Percentiles rank a stretch among this genome's conserved stretches.
These are phyloP conservation scores for Solanum hybrid DNA, from an alignment of 305 asterid species.

Conservation along the genomic window DNA sequence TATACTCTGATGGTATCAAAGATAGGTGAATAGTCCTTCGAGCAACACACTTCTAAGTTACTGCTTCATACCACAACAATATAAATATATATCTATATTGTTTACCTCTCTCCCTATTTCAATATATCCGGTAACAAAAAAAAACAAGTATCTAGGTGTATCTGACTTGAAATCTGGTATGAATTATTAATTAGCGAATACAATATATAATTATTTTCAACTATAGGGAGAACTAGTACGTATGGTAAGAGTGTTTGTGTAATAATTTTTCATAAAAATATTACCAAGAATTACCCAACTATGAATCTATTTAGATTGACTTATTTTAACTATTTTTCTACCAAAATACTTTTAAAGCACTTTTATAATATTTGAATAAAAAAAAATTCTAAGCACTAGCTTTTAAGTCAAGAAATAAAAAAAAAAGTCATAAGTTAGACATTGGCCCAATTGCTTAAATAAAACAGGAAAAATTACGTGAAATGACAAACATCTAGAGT, in stretches of 20 bases:
- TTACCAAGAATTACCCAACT: neutral
- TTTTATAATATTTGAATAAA: neutral
- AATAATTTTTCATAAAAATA: neutral
- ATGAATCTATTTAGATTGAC: neutral
- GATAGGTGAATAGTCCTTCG: neutral
- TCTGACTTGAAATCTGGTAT: neutral
- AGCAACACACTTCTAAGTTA: neutral
- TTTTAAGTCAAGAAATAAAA: too few relatives aligned
- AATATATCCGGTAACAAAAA: too few relatives aligned
- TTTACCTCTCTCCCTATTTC: neutral
- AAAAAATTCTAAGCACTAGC: neutral
- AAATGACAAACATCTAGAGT: neutral
- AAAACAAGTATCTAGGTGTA: neutral
- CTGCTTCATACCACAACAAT: neutral
- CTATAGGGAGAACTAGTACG: neutral
- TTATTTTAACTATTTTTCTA: neutral
- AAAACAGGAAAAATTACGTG: neutral
- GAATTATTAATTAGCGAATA: neutral
- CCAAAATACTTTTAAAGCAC: neutral
- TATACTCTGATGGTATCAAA: neutral
- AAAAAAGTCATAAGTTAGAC: neutral
- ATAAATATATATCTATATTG: too few relatives aligned
- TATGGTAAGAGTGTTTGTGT: neutral
- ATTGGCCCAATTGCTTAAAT: neutral
- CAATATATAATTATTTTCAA: too few relatives aligned